phyloP scores from a whole-genome alignment of 257 asterid genomes.

The Henckelia pumila region DNA sequence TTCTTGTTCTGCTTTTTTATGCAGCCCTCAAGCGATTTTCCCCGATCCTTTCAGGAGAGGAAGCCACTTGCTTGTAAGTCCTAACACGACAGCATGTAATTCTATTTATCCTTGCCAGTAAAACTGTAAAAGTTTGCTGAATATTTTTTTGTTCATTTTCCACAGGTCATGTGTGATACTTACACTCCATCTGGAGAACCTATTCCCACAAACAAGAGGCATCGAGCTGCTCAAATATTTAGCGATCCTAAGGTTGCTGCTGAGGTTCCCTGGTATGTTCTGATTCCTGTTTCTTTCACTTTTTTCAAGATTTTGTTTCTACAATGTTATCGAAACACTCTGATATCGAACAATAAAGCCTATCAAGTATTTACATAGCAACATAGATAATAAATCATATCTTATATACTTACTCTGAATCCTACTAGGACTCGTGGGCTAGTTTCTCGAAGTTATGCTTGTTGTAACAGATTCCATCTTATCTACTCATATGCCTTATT shows the following conservation, averaged over 20 bases:
- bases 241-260: slow-evolving; percentile 40
- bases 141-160: not conserved
- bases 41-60: slow-evolving; percentile 63
- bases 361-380: too few species aligned
- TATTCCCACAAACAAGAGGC: slow-evolving; percentile 57
- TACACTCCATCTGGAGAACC: slow-evolving; percentile 60
- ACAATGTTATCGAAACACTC: not conserved
- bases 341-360: too few species aligned
- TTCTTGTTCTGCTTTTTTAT: not conserved
- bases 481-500: too few species aligned
- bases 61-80: slow-evolving; percentile 46
- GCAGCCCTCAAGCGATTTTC: slow-evolving; percentile 59
- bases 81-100: too few species aligned
- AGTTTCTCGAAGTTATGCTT: too few species aligned
- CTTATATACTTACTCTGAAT: too few species aligned
- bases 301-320: not conserved
- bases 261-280: slow-evolving; percentile 47
- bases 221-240: slow-evolving; percentile 44
- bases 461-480: too few species aligned
- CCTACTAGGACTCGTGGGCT: too few species aligned
- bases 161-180: slow-evolving; percentile 52
- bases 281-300: not conserved
- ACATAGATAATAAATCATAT: too few species aligned
- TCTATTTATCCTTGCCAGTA: not conserved
- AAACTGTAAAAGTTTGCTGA: too few species aligned